Base-by-base conservation (phyloP, 2,329 filamentous ascomycete genomes). In the Diplodia intermedia region DNA sequence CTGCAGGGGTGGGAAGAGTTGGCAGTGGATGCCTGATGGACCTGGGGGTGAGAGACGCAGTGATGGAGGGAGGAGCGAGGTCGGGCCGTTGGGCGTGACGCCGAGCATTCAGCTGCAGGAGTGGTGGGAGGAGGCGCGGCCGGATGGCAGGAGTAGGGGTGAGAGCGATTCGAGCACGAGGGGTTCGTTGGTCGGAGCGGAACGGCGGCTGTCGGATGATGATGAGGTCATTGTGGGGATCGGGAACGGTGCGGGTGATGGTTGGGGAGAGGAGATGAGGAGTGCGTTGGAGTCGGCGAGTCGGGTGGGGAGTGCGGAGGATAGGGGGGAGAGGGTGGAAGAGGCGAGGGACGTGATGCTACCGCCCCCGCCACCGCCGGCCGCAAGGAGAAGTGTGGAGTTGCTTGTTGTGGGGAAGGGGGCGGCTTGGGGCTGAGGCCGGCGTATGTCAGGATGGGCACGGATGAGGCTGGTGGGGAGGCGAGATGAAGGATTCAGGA, bases 401-500 rank as follows among this genome's bases (percentile, higher is more conserved):
- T 50, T 50, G 57, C 3, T 49, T 8, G 40, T 29, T 15, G 65
- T 56, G 4, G 65, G 65, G 15, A 43, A 23, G 29, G 65, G 65
- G 12, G 20, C 7, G 65, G 65, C 29, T 54, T 53, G 49, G 49
- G 23, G 31, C 12, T 38, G 7, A 40, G 61, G 49, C 61, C 47
- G 31, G 49, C 4, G 20, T 52, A 65, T n/a, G 49, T n/a, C 33
- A 54, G 61, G 20, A 36, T 20, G 61, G 47, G 61, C 31, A 65
- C 61, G 29, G 61, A 65, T 43, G 61, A 43, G 8, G 31, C n/a
- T 31, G 18, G 47, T 2, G 20, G n/a, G n/a, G 50, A 60, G 74
- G 71, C 3, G 70, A 76, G 0, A 71, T 75, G 40, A 79, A 38
- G 54, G 54, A 20, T 47, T 47, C 43, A 47, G 43, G 43, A 47